Conservation (phyloP, 257 asterid species). For the Schizonepeta tenuifolia region DNA sequence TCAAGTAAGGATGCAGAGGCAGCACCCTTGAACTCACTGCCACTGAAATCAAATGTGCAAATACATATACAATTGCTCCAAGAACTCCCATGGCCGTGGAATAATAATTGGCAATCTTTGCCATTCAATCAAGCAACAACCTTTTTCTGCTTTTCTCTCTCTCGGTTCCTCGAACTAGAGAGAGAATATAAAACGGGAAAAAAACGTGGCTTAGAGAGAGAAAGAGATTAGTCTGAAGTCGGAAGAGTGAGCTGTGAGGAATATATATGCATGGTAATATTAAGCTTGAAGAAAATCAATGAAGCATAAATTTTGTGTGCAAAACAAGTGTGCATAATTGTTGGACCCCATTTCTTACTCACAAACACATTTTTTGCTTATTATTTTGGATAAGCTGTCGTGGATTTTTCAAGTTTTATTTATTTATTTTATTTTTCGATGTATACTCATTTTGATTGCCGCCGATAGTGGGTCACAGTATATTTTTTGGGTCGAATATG, state of each 20-base stretch:
- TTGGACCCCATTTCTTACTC: slow-evolving; percentile 39
- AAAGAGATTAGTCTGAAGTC: background rate
- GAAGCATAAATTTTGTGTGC: background rate
- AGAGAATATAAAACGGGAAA: background rate
- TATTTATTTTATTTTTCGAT: background rate
- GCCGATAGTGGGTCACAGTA: background rate
- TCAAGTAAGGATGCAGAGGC: slow-evolving; percentile 66
- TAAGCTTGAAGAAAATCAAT: background rate
- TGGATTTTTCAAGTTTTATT: background rate
- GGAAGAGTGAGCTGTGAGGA: background rate
- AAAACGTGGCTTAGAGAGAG: background rate
- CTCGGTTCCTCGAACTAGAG: slow-evolving; percentile 17
- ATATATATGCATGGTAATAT: slow-evolving; percentile 9
- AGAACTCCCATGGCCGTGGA: slow-evolving; percentile 34
- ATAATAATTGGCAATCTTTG: slow-evolving; percentile 25
- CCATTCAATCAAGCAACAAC: slow-evolving; percentile 37
- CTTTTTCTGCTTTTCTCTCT: slow-evolving; percentile 15
- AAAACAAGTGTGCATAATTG: slow-evolving; percentile 10
- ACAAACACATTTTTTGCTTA: background rate
- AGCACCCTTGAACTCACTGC: slow-evolving; percentile 41
- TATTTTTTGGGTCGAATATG: too few relatives aligned
- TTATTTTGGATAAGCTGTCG: slow-evolving; percentile 14
- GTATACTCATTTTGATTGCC: background rate
- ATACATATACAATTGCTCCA: slow-evolving; percentile 44
- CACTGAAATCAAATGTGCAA: slow-evolving; percentile 41